Evolutionary conservation across 306 rosid genomes (phyloP).

Genomic region (Fragaria vesca): DNA sequence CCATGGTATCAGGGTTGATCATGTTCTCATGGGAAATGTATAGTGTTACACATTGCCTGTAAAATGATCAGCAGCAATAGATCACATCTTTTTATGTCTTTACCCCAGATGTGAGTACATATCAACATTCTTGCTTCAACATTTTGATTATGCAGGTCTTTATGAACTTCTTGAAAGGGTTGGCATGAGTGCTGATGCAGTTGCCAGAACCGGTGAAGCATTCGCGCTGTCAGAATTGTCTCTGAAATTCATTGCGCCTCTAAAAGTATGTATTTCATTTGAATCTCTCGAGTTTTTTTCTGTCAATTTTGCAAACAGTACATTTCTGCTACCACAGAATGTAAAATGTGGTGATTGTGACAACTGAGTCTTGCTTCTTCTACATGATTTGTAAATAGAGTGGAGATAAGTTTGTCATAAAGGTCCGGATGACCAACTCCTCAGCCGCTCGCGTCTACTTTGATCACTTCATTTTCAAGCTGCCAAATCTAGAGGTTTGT

Average conservation of each 20-base stretch:
- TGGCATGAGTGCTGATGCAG: constrained; percentile 57
- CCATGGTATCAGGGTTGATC: neutral
- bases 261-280: constrained; percentile 47
- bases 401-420: constrained; percentile 70
- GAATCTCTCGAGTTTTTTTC: neutral
- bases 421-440: constrained; percentile 54
- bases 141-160: constrained; percentile 58
- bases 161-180: constrained; percentile 61
- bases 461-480: constrained; percentile 69
- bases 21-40: neutral
- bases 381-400: constrained; percentile 46
- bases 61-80: neutral
- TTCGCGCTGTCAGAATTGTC: constrained; percentile 72
- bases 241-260: constrained; percentile 76
- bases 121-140: constrained; percentile 25
- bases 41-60: neutral
- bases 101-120: neutral
- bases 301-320: neutral
- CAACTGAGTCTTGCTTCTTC: constrained; percentile 10
- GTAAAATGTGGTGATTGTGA: neutral
- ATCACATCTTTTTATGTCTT: neutral
- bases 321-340: too few relatives aligned
- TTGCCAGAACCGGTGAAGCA: constrained; percentile 70
- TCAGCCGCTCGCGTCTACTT: constrained; percentile 73
- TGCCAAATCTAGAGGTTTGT: constrained; percentile 76